Base-by-base conservation (phyloP, 2,329 filamentous ascomycete genomes). In the Xylaria polymorpha region DNA sequence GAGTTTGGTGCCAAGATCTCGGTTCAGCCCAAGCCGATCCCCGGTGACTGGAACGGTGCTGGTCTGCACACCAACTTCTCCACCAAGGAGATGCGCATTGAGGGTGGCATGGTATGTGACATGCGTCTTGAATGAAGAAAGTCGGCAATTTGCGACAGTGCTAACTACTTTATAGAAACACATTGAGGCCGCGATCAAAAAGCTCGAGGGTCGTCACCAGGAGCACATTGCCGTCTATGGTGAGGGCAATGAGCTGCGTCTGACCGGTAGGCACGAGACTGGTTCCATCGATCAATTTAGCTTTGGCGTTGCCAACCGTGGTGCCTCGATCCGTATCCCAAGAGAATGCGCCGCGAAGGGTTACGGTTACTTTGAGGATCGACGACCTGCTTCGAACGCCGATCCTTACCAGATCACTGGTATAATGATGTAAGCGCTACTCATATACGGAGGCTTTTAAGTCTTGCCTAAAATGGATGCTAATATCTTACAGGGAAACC, bases 1-100 rank as follows among this genome's bases (percentile, higher is more conserved):
- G 95, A 98, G 79, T 98, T 98, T 79, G 96, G 95, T 78, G 94
- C 92, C 83, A 94, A 94, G 88, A 94, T 98, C 73, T 97, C 95
- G 46, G 91, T 98, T 81, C 89, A 94, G 79, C 96, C 96, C 80
- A 99, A 99, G 90, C 95, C 95, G 74, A 94, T 98, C 74, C 90
- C 91, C 68, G 95, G 95, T 79, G 92, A 97, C 86, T 98, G 96
- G 95, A 98, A 98, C 87, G 96, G 95, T 79, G 94, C 94, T 69
- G 79, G 79, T 70, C 90, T 94, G 62, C 91, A 93, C 87, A 90
- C 86, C 87, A 95, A 98, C 89, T 96, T 98, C 81, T 97, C 93
- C 56, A 95, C 93, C 77, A 89, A 91, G 82, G 90, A 91, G 77
- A 99, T 96, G 89, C 94, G 96, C 78, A 87, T 86, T 64, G 94